Evolutionary conservation across 2,329 filamentous ascomycete species (phyloP), one percentile per base, ranked within the genome.

Genomic region (Talaromyces islandicus): DNA sequence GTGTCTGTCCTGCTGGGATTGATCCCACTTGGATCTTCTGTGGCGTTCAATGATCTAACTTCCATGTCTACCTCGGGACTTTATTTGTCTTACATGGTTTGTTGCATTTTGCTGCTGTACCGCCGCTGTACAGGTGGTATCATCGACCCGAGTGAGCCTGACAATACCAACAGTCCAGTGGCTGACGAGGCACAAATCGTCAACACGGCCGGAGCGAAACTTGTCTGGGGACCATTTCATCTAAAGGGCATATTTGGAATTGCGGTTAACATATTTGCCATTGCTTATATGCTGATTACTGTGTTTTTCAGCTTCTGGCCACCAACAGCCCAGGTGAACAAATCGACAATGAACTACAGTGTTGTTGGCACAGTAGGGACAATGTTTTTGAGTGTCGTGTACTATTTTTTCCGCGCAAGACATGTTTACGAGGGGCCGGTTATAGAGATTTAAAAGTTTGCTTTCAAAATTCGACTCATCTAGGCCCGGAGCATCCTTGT

Each of bases 301-400:
- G 75, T 79, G 60, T 71, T 81, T 59, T 80, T 82, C 64, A 70
- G 73, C 38, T 80, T 78, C 61, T 82, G 80, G 67, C 81, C 81
- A 1, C 64, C 71, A 1, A 59, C 64, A 0, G 70, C 74, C 24
- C 63, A 71, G 2, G 74, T 79, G 0, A 73, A 69, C 0, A 67
- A 69, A 1, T 63, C 62, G 11, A 73, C 72, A 4, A 81, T 82
- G 72, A 83, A 83, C 67, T 83, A 77, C 73, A 77, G 76, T 17
- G 64, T 72, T 27, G 67, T 79, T 30, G 74, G 80, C 48, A 78
- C 78, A 35, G 66, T 65, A 38, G 71, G 70, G 7, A 69, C 71
- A 14, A 69, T 77, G 60, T 43, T 74, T n/a, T 70, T 79, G 54
- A 71, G 73, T 0, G 63, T 72, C 12, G 62, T 71, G 10, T 80